phyloP scores from a whole-genome alignment of 2,329 filamentous ascomycete species.

The Penicillium sp. region DNA sequence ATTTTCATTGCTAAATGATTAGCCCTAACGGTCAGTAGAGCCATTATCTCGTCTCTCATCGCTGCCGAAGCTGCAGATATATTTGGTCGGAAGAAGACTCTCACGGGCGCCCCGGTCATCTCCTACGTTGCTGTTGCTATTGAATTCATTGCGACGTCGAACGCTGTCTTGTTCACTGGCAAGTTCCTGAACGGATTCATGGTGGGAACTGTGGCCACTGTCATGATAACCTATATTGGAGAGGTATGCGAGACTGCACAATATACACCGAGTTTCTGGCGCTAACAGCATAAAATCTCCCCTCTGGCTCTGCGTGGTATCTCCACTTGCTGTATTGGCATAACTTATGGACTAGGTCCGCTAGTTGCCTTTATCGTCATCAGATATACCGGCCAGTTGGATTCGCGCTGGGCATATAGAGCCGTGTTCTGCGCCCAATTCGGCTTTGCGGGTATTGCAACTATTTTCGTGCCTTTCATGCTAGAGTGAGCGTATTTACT shows the following conservation, averaged over 20 bases:
- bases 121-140: conserved; percentile 5
- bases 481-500: conserved; percentile 1
- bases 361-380: conserved; percentile 8
- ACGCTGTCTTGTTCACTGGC: conserved; percentile 10
- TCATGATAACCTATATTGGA: conserved; percentile 14
- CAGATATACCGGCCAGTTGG: conserved; percentile 5
- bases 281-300: conserved; percentile 1
- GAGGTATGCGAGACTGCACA: not conserved
- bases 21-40: not conserved
- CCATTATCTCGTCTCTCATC: conserved; percentile 8
- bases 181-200: conserved; percentile 18
- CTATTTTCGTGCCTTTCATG: conserved; percentile 11
- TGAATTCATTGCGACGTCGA: conserved; percentile 9
- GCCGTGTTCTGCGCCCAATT: conserved; percentile 12
- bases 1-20: not conserved
- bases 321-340: conserved; percentile 5
- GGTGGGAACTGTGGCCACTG: conserved; percentile 6
- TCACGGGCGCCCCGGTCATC: not conserved
- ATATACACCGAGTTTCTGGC: not conserved
- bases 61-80: conserved; percentile 10
- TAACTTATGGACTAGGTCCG: conserved; percentile 11
- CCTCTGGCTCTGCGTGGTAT: conserved; percentile 7
- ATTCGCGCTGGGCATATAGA: conserved; percentile 10
- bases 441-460: conserved; percentile 4
- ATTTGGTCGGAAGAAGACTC: conserved; percentile 8